phyloP scores from a whole-genome alignment of 192 early-diverging fungal genomes.

The Blastocladiella britannica region DNA sequence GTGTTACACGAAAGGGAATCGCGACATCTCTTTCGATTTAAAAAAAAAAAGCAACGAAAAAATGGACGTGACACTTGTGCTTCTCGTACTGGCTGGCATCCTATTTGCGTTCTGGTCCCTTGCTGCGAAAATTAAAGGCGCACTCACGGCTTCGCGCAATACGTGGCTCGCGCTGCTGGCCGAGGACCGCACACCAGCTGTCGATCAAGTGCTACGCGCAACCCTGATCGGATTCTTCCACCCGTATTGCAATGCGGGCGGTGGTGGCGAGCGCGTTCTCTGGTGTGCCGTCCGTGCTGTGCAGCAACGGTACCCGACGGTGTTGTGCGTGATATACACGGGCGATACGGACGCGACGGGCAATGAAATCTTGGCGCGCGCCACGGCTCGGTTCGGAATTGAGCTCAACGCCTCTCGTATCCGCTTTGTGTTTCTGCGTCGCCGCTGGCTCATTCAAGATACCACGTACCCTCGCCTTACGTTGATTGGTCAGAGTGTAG shows the following conservation, averaged over 20 bases:
- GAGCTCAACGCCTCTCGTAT: conserved; percentile 28
- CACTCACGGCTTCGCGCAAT: too few species aligned
- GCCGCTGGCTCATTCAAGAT: conserved; percentile 48
- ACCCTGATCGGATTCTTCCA: too few species aligned
- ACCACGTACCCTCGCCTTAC: conserved; percentile 57
- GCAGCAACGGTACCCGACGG: conserved; percentile 42
- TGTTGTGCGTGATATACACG: conserved; percentile 58
- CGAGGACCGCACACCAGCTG: too few species aligned
- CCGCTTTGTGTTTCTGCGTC: conserved; percentile 36
- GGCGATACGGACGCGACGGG: conserved; percentile 35
- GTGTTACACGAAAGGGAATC: too few species aligned
- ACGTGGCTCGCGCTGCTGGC: too few species aligned
- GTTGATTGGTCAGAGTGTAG: conserved; percentile 66
- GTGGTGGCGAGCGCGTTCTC: conserved; percentile 90
- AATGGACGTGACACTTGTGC: too few species aligned
- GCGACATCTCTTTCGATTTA: too few species aligned
- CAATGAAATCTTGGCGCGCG: conserved; percentile 35
- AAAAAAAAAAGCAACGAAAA: too few species aligned
- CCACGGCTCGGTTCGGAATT: conserved; percentile 59
- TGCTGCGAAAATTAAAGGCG: too few species aligned
- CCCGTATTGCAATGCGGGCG: conserved; percentile 71
- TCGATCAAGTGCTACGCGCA: too few species aligned
- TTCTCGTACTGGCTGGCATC: too few species aligned
- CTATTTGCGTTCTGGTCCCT: too few species aligned
- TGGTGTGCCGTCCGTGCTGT: conserved; percentile 75